These are phyloP conservation scores for Bryum argenteum DNA, from an alignment of 225 moss, liverwort and hornwort genomes.

Conservation along the genomic window DNA sequence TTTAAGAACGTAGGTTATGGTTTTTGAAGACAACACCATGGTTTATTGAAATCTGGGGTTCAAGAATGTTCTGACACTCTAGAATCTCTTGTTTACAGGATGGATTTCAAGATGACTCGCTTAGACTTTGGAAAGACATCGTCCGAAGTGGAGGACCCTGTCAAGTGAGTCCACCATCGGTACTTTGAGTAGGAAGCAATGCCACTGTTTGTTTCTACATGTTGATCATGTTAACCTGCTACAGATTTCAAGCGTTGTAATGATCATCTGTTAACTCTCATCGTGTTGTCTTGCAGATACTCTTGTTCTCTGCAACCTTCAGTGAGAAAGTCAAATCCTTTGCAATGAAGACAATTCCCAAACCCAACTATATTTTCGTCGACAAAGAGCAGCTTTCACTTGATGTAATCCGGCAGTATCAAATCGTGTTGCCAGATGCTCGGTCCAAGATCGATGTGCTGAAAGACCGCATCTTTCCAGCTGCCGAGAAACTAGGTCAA, in stretches of 20 bases:
- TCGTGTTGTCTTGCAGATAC: constrained; percentile 57
- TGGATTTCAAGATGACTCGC: constrained; percentile 96
- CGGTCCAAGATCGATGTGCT: constrained; percentile 70
- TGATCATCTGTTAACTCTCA: not conserved
- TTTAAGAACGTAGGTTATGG: too few species aligned
- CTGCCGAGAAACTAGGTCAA: constrained; percentile 87
- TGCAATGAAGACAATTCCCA: constrained; percentile 69
- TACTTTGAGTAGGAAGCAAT: not conserved
- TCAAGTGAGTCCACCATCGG: constrained; percentile 58
- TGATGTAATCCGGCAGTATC: constrained; percentile 93
- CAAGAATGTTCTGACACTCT: constrained; percentile 12
- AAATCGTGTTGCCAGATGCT: constrained; percentile 71
- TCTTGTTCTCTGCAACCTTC: constrained; percentile 94
- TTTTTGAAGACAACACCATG: too few species aligned
- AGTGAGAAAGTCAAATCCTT: constrained; percentile 84
- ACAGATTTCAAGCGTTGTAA: not conserved
- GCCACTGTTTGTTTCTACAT: not conserved
- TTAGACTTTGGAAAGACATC: constrained; percentile 75
- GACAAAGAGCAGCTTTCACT: constrained; percentile 82
- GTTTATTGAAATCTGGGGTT: too few species aligned
- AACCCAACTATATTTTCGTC: constrained; percentile 82
- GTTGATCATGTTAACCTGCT: constrained; percentile 7
- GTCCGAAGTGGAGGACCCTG: constrained; percentile 54
- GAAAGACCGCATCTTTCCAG: constrained; percentile 88
- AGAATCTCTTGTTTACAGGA: constrained; percentile 53